Evolutionary conservation across 2,329 filamentous ascomycete species (phyloP).

Genomic region (Botryotinia convoluta): DNA sequence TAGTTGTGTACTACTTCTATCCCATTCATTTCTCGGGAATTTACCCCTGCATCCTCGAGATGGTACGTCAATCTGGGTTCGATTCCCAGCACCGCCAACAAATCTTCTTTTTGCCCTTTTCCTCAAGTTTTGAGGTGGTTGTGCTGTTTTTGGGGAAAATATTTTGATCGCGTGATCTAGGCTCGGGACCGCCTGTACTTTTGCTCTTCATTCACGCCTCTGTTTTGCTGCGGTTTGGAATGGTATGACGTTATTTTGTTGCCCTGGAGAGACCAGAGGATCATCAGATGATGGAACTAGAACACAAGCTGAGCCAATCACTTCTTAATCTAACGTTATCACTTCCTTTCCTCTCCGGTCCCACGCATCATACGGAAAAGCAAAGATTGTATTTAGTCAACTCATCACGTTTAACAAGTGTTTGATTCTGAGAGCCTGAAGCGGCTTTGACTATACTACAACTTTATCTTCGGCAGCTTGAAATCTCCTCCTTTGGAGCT

Average conservation of each 20-base stretch:
- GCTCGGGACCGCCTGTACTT: neutral
- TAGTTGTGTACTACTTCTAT: no score
- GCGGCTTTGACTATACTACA: no score
- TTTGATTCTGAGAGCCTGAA: neutral
- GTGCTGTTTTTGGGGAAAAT: neutral
- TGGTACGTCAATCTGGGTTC: conserved; percentile 21
- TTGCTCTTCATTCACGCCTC: neutral
- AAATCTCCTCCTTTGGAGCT: neutral
- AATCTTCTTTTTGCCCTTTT: neutral
- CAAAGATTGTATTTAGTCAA: neutral
- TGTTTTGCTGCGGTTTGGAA: neutral
- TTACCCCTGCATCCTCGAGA: no score
- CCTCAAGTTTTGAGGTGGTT: neutral
- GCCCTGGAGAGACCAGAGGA: neutral
- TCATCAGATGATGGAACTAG: neutral
- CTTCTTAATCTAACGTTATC: neutral
- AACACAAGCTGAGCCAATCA: neutral
- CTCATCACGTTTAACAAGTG: neutral
- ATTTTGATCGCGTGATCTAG: neutral
- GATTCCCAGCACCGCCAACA: conserved; percentile 18
- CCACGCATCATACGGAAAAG: neutral
- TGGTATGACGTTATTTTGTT: neutral
- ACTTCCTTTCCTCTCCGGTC: neutral
- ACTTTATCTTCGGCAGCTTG: neutral
- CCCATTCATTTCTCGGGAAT: no score